phyloP scores from a whole-genome alignment of 2,329 filamentous ascomycete genomes.

The Clarireedia monteithiana region DNA sequence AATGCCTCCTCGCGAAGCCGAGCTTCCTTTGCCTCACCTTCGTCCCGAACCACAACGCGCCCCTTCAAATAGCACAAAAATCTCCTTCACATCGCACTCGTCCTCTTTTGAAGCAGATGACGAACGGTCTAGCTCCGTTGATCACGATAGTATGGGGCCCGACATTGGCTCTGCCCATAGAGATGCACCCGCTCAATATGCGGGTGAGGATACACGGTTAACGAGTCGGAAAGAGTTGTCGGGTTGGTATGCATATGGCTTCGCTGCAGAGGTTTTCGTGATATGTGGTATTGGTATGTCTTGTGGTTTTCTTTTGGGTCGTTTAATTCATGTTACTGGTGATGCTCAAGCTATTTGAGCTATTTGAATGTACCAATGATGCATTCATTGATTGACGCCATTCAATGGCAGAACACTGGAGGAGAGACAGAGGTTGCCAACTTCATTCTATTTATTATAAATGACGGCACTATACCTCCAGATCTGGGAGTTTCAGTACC shows the following conservation, averaged over 20 bases:
- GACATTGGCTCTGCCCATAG: conserved; percentile 25
- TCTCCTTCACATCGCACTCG: conserved; percentile 48
- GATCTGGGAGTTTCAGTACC: not conserved
- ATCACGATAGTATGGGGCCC: conserved; percentile 29
- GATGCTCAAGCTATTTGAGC: not conserved
- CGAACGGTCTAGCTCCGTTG: conserved; percentile 45
- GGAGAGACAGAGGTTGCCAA: not conserved
- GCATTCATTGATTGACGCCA: not conserved
- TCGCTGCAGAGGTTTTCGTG: conserved; percentile 93
- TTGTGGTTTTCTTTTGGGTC: not conserved
- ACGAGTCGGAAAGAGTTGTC: conserved; percentile 82
- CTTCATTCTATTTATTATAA: not conserved
- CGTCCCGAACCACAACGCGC: conserved; percentile 20
- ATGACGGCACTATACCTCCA: conserved; percentile 6
- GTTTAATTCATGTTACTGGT: not conserved
- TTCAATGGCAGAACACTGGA: not conserved
- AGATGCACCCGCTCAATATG: conserved; percentile 45
- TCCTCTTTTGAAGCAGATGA: conserved; percentile 63
- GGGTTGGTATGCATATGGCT: conserved; percentile 95
- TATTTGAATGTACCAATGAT: not conserved
- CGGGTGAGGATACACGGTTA: conserved; percentile 78
- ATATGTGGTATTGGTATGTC: conserved; percentile 75
- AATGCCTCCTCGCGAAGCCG: conserved; percentile 22
- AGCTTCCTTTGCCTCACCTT: conserved; percentile 4
- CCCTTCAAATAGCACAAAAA: conserved; percentile 36